phyloP scores from a whole-genome alignment of 2,329 filamentous ascomycete genomes.

The Fusarium citri region DNA sequence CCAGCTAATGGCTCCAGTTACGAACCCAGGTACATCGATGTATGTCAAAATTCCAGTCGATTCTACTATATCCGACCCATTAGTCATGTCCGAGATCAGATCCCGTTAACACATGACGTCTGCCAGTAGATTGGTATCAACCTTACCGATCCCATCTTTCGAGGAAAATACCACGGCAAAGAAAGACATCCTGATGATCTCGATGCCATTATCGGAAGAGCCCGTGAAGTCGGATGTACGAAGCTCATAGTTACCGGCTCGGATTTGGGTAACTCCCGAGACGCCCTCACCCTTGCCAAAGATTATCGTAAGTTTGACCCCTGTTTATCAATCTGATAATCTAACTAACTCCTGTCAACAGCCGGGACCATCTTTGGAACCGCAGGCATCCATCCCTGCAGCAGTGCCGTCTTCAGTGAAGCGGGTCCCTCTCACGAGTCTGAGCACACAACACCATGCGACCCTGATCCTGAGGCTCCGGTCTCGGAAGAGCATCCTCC shows the following conservation, averaged over 20 bases:
- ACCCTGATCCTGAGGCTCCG: constrained; percentile 62
- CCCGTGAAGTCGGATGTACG: constrained; percentile 79
- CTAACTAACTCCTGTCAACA: constrained; percentile 50
- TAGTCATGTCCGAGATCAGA: constrained; percentile 10
- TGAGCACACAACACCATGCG: constrained; percentile 64
- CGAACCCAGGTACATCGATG: constrained; percentile 70
- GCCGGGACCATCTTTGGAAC: constrained; percentile 88
- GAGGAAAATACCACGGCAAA: constrained; percentile 84
- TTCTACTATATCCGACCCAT: constrained; percentile 12
- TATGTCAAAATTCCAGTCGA: constrained; percentile 50
- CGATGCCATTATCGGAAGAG: constrained; percentile 80
- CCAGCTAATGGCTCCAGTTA: constrained; percentile 40
- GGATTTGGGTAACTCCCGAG: constrained; percentile 80
- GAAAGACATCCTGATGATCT: constrained; percentile 80
- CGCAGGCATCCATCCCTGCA: constrained; percentile 93
- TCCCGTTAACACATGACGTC: constrained; percentile 34
- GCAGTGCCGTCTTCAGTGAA: constrained; percentile 79
- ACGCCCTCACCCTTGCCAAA: constrained; percentile 78
- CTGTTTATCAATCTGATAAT: constrained; percentile 2
- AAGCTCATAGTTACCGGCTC: constrained; percentile 97
- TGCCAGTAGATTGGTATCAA: constrained; percentile 85
- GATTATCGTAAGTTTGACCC: constrained; percentile 72
- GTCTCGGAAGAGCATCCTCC: constrained; percentile 62
- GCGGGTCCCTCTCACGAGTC: constrained; percentile 58
- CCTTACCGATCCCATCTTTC: constrained; percentile 90